These are phyloP conservation scores for Chaetomium fimeti DNA, from an alignment of 495 filamentous ascomycete genomes.

Conservation along the genomic window DNA sequence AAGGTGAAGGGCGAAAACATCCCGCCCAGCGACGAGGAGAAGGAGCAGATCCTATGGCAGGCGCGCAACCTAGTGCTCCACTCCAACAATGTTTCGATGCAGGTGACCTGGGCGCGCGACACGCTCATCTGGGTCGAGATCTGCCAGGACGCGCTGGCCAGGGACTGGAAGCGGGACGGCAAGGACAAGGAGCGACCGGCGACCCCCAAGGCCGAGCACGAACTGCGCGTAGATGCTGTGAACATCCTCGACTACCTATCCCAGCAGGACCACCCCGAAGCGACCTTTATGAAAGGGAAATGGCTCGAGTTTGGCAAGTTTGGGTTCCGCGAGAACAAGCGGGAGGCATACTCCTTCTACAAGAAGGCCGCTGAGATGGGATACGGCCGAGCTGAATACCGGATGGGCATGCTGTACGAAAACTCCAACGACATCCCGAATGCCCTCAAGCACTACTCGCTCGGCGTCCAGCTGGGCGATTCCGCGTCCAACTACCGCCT, in stretches of 20 bases:
- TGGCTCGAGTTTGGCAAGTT: constrained; percentile 99
- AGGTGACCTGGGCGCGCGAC: constrained; percentile 95
- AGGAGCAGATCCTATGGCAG: constrained; percentile 80
- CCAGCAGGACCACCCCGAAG: constrained; percentile 88
- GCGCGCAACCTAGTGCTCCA: constrained; percentile 80
- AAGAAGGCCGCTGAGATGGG: constrained; percentile 80
- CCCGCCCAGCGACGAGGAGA: constrained; percentile 90
- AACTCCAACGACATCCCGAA: constrained; percentile 86
- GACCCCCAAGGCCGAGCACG: constrained; percentile 84
- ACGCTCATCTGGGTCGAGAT: constrained; percentile 86
- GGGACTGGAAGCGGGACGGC: constrained; percentile 61
- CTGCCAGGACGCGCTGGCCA: constrained; percentile 63
- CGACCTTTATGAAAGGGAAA: constrained; percentile 91
- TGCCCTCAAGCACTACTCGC: constrained; percentile 83
- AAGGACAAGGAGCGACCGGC: constrained; percentile 60
- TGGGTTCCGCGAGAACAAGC: constrained; percentile 81
- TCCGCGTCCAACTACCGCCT: constrained; percentile 93
- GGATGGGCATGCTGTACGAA: constrained; percentile 98
- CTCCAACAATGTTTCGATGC: constrained; percentile 94
- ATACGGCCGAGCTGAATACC: constrained; percentile 92
- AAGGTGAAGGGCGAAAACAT: constrained; percentile 84
- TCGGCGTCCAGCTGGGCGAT: constrained; percentile 72
- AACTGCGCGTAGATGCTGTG: constrained; percentile 81
- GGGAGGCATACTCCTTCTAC: constrained; percentile 87
- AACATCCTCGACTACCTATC: constrained; percentile 88